Percentiles rank a stretch among this genome's conserved stretches.
Evolutionary conservation across 1,284 basidiomycete species (phyloP).

Genomic region (Abortiporus biennis): DNA sequence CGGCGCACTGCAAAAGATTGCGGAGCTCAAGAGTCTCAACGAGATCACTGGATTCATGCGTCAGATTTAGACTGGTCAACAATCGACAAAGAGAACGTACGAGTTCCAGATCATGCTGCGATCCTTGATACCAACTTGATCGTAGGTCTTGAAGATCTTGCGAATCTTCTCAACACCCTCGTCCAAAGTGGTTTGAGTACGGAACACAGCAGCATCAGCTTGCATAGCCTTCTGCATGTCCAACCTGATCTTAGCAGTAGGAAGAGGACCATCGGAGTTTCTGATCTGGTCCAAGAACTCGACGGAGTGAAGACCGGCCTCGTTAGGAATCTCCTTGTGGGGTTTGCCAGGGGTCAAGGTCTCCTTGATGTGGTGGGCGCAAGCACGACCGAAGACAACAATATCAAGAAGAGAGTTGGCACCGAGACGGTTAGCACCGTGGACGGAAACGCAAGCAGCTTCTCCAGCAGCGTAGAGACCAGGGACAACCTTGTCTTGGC

Average conservation of each 20-base stretch:
- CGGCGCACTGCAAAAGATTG: conserved; percentile 92
- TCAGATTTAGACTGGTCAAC: neutral
- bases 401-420: conserved; percentile 99
- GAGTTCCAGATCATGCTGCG: conserved; percentile 99
- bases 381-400: conserved; percentile 98
- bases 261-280: conserved; percentile 76
- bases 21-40: conserved; percentile 96
- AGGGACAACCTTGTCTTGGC: conserved; percentile 93
- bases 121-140: conserved; percentile 94
- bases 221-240: conserved; percentile 99
- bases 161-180: conserved; percentile 88
- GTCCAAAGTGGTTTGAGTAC: conserved; percentile 88
- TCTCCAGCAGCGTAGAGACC: conserved; percentile 99
- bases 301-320: conserved; percentile 84
- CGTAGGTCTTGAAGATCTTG: conserved; percentile 83
- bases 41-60: conserved; percentile 63
- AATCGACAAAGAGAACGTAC: conserved; percentile 37
- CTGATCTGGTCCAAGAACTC: conserved; percentile 90
- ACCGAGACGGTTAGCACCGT: conserved; percentile 98
- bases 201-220: conserved; percentile 86
- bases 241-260: conserved; percentile 88
- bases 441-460: conserved; percentile 98
- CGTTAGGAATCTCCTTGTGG: conserved; percentile 85
- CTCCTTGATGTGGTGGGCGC: conserved; percentile 96
- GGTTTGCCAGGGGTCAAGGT: conserved; percentile 86